Evolutionary conservation across 257 asterid species (phyloP).

Genomic region (Primulina tabacum): DNA sequence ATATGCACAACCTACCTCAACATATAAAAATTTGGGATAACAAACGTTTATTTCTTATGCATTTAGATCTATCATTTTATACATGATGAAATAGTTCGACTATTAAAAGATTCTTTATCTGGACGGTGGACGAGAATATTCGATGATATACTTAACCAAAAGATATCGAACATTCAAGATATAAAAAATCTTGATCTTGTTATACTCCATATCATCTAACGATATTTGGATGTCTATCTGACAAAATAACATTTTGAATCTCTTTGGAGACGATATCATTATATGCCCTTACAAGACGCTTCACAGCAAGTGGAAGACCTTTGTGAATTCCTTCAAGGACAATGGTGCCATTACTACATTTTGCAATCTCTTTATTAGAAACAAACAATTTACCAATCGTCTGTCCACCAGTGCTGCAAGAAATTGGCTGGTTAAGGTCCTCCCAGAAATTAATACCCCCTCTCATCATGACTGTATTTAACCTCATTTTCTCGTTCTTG

Average conservation of each 20-base stretch:
- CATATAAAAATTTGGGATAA: too few species aligned
- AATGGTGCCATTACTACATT: constrained; percentile 92
- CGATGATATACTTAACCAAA: too few species aligned
- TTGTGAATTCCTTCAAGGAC: constrained; percentile 87
- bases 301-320: constrained; percentile 89
- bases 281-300: constrained; percentile 84
- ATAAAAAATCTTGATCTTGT: constrained; percentile 87
- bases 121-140: too few species aligned
- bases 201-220: constrained; percentile 92
- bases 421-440: constrained; percentile 45
- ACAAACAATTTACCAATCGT: constrained; percentile 73
- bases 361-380: constrained; percentile 71
- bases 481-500: constrained; percentile 45
- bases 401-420: constrained; percentile 50
- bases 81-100: too few species aligned
- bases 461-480: constrained; percentile 26
- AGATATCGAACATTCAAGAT: constrained; percentile 22
- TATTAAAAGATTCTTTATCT: too few species aligned
- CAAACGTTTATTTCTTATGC: too few species aligned
- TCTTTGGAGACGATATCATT: constrained; percentile 87
- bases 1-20: too few species aligned
- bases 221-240: constrained; percentile 86
- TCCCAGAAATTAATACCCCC: constrained; percentile 42
- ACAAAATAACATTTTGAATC: constrained; percentile 79
- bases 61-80: too few species aligned